Conservation (phyloP, 2,329 filamentous ascomycete genomes). For the Didymellaceae sp. region DNA sequence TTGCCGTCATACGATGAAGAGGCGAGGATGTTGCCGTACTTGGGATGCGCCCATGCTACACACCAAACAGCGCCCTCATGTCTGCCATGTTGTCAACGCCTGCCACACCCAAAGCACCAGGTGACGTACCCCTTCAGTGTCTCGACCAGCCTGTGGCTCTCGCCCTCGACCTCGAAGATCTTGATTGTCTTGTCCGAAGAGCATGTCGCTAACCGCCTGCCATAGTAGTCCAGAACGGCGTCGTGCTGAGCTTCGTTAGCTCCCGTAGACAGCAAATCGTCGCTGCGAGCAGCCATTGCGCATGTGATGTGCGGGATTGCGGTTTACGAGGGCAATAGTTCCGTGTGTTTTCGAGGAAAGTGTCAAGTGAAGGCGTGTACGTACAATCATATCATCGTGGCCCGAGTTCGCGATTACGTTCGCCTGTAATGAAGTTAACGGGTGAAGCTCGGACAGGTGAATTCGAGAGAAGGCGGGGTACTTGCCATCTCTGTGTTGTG, state of each 20-base stretch:
- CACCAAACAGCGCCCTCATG: constrained; percentile 99
- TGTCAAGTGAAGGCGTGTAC: constrained; percentile 48
- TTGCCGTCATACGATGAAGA: constrained; percentile 97
- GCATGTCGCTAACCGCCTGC: constrained; percentile 92
- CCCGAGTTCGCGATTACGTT: constrained; percentile 84
- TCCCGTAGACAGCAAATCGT: constrained; percentile 40
- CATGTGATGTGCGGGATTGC: constrained; percentile 1
- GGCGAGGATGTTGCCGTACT: constrained; percentile 97
- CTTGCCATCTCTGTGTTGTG: constrained; percentile 36
- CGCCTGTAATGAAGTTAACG: constrained; percentile 58
- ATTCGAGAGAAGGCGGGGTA: constrained; percentile 10
- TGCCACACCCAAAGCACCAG: neutral
- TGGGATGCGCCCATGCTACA: constrained; percentile 93
- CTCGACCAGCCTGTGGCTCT: constrained; percentile 86
- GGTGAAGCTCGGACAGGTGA: constrained; percentile 33
- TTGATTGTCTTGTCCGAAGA: constrained; percentile 99
- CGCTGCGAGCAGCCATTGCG: constrained; percentile 25
- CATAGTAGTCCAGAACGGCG: constrained; percentile 98
- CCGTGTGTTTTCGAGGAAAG: neutral
- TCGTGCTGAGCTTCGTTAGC: constrained; percentile 73
- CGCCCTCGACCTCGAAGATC: constrained; percentile 97
- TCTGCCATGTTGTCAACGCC: constrained; percentile 56
- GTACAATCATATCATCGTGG: constrained; percentile 99
- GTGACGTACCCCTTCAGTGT: constrained; percentile 84
- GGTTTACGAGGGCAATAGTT: neutral